These are phyloP conservation scores for Sporothrix pseudoabietina DNA, from an alignment of 2,329 filamentous ascomycete genomes.

Conservation along the genomic window DNA sequence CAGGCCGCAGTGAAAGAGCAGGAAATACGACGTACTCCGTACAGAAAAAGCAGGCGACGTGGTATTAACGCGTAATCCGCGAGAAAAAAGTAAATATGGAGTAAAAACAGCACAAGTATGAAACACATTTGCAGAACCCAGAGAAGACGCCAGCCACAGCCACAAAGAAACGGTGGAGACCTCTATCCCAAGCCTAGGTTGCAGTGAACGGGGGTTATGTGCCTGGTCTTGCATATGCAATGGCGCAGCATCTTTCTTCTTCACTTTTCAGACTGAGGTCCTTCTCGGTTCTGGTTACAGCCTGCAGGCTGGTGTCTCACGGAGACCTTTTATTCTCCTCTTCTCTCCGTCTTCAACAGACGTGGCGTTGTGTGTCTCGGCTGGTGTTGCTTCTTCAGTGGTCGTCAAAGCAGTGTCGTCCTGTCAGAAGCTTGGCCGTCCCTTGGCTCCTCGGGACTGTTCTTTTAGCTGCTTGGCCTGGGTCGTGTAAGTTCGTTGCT, in stretches of 20 bases:
- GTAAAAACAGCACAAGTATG: not conserved
- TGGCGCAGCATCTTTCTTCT: not conserved
- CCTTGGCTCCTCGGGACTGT: not conserved
- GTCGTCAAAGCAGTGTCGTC: not conserved
- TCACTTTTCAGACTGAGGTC: not conserved
- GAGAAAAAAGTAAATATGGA: not conserved
- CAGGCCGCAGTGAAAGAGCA: not conserved
- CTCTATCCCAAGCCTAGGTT: not conserved
- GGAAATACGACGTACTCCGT: not conserved
- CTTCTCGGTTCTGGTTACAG: not conserved
- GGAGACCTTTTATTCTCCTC: not conserved
- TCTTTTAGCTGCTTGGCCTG: not conserved
- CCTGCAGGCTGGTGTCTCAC: not conserved
- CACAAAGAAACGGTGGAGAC: not conserved
- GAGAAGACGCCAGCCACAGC: not conserved
- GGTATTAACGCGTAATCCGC: slow-evolving; percentile 2
- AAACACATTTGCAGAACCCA: not conserved
- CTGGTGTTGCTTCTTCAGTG: not conserved
- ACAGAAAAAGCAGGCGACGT: not conserved
- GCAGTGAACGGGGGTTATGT: slow-evolving; percentile 6
- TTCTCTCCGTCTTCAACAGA: not conserved
- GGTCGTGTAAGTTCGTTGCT: not conserved
- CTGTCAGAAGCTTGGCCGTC: slow-evolving; percentile 7
- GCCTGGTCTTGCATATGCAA: slow-evolving; percentile 20
- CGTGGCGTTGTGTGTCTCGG: not conserved